A percentile compares a stretch with the other conserved stretches of the same genome.
These are phyloP conservation scores for Hypsizygus marmoreus DNA, from an alignment of 768 basidiomycete genomes.

Conservation along the genomic window DNA sequence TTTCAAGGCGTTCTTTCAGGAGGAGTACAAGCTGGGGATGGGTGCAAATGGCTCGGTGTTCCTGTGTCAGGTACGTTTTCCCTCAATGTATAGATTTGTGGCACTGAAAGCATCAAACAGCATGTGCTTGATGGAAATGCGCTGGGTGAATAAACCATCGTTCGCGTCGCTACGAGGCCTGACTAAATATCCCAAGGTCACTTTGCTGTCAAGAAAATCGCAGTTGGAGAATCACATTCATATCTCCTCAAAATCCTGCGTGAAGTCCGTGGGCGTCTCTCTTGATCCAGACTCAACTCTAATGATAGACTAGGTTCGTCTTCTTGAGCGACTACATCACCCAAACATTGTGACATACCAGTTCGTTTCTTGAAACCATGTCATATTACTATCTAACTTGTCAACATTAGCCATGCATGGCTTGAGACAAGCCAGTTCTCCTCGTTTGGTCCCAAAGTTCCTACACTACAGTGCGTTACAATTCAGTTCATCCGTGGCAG, in stretches of 20 bases:
- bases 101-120: constrained; percentile 4
- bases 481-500: background rate
- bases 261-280: constrained; percentile 49
- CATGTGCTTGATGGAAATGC: constrained; percentile 72
- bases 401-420: constrained; percentile 72
- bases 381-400: constrained; percentile 1
- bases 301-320: constrained; percentile 55
- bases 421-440: constrained; percentile 86
- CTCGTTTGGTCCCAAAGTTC: constrained; percentile 84
- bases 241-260: constrained; percentile 82
- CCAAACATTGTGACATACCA: constrained; percentile 96
- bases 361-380: constrained; percentile 26
- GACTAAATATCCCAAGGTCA: constrained; percentile 50
- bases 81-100: background rate
- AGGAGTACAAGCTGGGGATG: constrained; percentile 89
- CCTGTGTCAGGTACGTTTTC: constrained; percentile 70
- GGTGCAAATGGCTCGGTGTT: constrained; percentile 92
- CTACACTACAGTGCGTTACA: constrained; percentile 91
- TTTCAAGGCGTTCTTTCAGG: constrained; percentile 90
- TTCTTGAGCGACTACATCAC: constrained; percentile 85
- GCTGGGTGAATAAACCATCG: constrained; percentile 52
- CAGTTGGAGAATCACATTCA: constrained; percentile 86
- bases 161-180: constrained; percentile 5
- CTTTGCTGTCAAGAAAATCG: constrained; percentile 97
- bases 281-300: background rate